Conservation (phyloP, 768 basidiomycete species). For the Mycena vulgaris region DNA sequence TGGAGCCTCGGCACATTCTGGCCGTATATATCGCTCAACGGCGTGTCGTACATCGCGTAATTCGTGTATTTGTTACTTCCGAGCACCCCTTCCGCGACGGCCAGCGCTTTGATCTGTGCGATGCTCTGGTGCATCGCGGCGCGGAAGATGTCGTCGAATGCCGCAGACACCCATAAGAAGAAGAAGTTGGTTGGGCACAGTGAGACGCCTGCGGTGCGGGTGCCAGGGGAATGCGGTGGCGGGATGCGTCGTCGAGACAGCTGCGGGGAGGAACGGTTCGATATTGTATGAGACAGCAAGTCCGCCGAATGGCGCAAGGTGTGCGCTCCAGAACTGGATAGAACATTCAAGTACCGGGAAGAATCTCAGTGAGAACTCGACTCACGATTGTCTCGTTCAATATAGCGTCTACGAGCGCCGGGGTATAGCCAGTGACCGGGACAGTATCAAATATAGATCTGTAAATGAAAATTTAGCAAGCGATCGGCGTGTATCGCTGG, state of each 20-base stretch:
- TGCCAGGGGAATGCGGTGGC: slow-evolving; percentile 30
- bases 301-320: neutral
- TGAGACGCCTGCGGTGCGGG: slow-evolving; percentile 3
- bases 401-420: neutral
- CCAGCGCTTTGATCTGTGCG: slow-evolving; percentile 56
- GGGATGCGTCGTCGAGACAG: slow-evolving; percentile 13
- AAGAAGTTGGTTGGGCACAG: slow-evolving; percentile 51
- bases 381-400: slow-evolving; percentile 12
- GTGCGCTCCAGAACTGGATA: slow-evolving; percentile 5
- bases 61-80: slow-evolving; percentile 66
- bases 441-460: slow-evolving; percentile 5
- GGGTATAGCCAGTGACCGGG: neutral
- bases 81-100: slow-evolving; percentile 56
- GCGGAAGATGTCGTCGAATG: slow-evolving; percentile 58
- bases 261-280: slow-evolving; percentile 54
- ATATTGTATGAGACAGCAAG: slow-evolving; percentile 52
- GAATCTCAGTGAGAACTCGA: neutral
- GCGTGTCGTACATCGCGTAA: slow-evolving; percentile 70
- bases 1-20: slow-evolving; percentile 58
- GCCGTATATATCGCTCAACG: slow-evolving; percentile 67
- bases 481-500: neutral
- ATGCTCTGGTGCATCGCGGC: slow-evolving; percentile 57
- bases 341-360: neutral
- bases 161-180: slow-evolving; percentile 60
- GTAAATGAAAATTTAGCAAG: neutral